Evolutionary conservation across 805 yeast species (phyloP).

Genomic region (Isabelozyma rhagii): DNA sequence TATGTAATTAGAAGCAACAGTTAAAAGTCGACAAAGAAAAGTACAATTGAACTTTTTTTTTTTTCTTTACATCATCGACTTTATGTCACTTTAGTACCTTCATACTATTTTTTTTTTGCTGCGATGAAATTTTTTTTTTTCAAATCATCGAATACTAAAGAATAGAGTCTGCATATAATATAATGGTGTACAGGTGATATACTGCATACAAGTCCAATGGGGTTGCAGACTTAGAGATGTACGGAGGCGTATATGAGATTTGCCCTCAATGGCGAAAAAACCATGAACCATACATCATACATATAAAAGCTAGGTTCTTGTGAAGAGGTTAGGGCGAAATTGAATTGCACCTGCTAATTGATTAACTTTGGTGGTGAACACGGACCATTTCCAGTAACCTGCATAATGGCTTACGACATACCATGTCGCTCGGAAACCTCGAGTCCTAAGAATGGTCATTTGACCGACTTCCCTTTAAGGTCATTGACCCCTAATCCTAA

Average conservation of each 20-base stretch:
- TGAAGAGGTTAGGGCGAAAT: no score
- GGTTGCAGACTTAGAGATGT: background rate
- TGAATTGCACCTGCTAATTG: no score
- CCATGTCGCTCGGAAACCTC: background rate
- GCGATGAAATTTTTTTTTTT: background rate
- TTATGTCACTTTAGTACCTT: background rate
- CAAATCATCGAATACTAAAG: background rate
- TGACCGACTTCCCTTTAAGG: constrained; percentile 5
- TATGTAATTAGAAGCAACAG: background rate
- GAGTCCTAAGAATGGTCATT: background rate
- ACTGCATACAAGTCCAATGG: background rate
- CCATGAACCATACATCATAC: no score
- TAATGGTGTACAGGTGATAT: background rate
- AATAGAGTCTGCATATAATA: background rate
- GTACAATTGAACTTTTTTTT: background rate
- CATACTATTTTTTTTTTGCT: background rate
- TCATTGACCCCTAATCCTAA: constrained; percentile 25
- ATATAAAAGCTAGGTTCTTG: no score
- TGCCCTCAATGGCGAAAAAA: background rate
- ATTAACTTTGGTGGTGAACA: no score
- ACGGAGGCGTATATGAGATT: background rate
- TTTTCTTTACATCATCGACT: background rate
- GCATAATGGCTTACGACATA: background rate
- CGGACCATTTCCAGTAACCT: no score
- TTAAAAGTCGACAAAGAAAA: background rate